Evolutionary conservation across 192 early-diverging fungal species (phyloP), one percentile per base, ranked within the genome.

Genomic region (Entrophospora sp.): DNA sequence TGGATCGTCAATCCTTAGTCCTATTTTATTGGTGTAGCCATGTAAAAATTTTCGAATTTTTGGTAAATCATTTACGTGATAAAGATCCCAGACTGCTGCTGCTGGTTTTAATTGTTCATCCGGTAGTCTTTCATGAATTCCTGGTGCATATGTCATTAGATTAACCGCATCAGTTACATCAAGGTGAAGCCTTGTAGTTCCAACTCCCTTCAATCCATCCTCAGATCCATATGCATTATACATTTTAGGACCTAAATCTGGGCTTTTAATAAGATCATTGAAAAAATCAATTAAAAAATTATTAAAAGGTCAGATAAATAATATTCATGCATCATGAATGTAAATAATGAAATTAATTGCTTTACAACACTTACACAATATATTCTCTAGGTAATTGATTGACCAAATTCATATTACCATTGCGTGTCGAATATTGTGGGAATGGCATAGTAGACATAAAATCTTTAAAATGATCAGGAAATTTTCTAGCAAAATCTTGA

Each of bases 151-250:
- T 13, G 79, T 80, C 88, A 92, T 88, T 13, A 92, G 73, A 49
- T 90, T 92, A 22, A 87, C 84, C 0, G 88, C 88, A 57, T 92
- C 88, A 4, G 90, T 80, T 77, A 90, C 85, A 65, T 92, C 88
- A 45, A 87, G 78, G 58, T 92, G 88, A 31, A 91, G 71, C 38
- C 86, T 86, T 0, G 88, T 91, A 1, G 86, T 92, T 37, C 88
- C 87, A 1, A 67, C 58, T 9, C 82, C 82, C 20, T 76, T 69
- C 3, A 71, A 62, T 12, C 30, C 56, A 27, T 79, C 80, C 64
- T 76, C 79, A 4, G 80, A 86, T 18, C 55, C 32, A 35, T 57
- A 57, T 22, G 55, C 55, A 36, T 57, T 57, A 10, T 57, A 57
- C 55, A 57, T 57, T 18, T 57, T 57, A 9, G 55, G 55, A 5